These are phyloP conservation scores for Aspergillus sp. DNA, from an alignment of 2,329 filamentous ascomycete genomes.

Conservation along the genomic window DNA sequence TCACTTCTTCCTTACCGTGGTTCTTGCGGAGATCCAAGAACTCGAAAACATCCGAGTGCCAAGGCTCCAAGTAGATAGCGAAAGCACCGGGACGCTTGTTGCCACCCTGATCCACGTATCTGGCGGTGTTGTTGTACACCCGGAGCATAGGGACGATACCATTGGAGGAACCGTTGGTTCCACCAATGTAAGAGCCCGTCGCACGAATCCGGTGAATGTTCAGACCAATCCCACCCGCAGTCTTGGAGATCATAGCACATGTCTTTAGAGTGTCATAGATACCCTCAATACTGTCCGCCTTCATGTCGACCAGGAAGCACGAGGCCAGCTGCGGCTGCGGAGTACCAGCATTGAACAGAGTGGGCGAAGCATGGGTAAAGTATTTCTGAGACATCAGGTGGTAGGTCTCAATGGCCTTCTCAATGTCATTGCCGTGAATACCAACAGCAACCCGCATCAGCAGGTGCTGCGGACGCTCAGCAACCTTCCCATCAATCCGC, in stretches of 20 bases:
- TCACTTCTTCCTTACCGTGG: slow-evolving; percentile 96
- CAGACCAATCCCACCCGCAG: slow-evolving; percentile 92
- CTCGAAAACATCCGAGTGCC: slow-evolving; percentile 96
- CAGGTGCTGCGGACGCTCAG: slow-evolving; percentile 97
- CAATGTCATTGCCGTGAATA: slow-evolving; percentile 90
- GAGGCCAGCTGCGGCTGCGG: slow-evolving; percentile 91
- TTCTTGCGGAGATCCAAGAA: slow-evolving; percentile 98
- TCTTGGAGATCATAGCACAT: slow-evolving; percentile 99
- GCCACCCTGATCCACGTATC: slow-evolving; percentile 97
- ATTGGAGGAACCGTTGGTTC: slow-evolving; percentile 96
- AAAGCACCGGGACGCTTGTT: slow-evolving; percentile 99
- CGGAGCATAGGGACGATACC: slow-evolving; percentile 96
- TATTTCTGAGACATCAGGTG: slow-evolving; percentile 98
- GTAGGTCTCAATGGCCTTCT: slow-evolving; percentile 94
- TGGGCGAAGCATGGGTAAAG: slow-evolving; percentile 97
- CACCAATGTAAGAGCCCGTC: slow-evolving; percentile 94
- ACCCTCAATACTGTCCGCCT: slow-evolving; percentile 97
- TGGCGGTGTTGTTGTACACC: slow-evolving; percentile 98
- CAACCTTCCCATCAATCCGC: slow-evolving; percentile 90
- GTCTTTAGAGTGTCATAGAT: slow-evolving; percentile 99
- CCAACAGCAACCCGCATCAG: slow-evolving; percentile 98
- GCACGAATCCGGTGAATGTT: slow-evolving; percentile 96
- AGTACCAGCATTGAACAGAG: slow-evolving; percentile 95
- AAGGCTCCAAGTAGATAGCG: slow-evolving; percentile 97
- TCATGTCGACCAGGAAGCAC: slow-evolving; percentile 99